Conservation (phyloP, 768 basidiomycete species). For the Naematelia aurantialba region DNA sequence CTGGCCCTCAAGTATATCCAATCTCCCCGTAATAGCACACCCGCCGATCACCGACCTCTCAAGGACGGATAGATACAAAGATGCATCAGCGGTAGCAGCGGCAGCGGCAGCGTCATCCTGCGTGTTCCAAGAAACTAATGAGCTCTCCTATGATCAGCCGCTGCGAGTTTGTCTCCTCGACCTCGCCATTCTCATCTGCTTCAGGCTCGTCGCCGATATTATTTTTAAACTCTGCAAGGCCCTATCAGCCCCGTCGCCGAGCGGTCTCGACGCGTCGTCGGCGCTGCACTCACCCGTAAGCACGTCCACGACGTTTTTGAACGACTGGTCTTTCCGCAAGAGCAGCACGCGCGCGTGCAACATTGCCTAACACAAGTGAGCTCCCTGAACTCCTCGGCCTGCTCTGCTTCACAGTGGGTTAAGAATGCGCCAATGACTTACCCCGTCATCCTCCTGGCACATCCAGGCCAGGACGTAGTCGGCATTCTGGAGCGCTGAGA, state of each 20-base stretch:
- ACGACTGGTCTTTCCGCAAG: slow-evolving; percentile 64
- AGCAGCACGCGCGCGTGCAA: slow-evolving; percentile 73
- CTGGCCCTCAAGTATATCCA: background rate
- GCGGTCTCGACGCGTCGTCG: slow-evolving; percentile 56
- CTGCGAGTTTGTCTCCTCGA: slow-evolving; percentile 59
- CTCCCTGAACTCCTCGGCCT: background rate
- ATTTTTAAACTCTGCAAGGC: slow-evolving; percentile 24
- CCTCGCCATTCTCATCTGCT: slow-evolving; percentile 53
- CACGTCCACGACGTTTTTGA: slow-evolving; percentile 68
- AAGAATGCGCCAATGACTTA: slow-evolving; percentile 52
- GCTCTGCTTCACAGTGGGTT: background rate
- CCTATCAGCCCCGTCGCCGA: slow-evolving; percentile 27
- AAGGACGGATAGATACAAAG: no score
- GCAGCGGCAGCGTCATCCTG: background rate
- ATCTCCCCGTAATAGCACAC: no score
- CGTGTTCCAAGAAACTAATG: slow-evolving; percentile 6
- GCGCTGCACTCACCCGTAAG: slow-evolving; percentile 64
- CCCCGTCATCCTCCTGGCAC: slow-evolving; percentile 96
- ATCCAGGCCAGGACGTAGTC: slow-evolving; percentile 96
- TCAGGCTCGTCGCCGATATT: slow-evolving; percentile 40
- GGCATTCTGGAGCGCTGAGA: slow-evolving; percentile 82
- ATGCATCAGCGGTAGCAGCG: no score
- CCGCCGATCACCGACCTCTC: no score
- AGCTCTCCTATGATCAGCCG: slow-evolving; percentile 44
- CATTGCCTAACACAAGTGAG: slow-evolving; percentile 60